Base-by-base conservation (phyloP, 2,329 filamentous ascomycete species). In the Fusarium marasasianum region DNA sequence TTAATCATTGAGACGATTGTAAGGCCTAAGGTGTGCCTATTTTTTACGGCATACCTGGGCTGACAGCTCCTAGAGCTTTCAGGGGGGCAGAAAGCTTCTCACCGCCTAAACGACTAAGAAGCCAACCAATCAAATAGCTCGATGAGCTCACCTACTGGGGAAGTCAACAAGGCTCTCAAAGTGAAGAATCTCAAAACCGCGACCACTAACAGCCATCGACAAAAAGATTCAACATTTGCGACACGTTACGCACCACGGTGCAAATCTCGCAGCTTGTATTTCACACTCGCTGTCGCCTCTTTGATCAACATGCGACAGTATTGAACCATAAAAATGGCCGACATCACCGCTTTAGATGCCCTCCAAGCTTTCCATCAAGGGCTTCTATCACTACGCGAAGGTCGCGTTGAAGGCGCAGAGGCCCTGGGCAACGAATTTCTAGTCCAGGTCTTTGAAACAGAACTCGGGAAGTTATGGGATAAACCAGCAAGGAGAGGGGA, bases 351-450 rank as follows among this genome's bases (percentile, higher is more conserved):
- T 80, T 88, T 97, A 80, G 92, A 92, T 80, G 90, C 91, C 83
- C 90, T 98, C 79, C 91, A 95, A 85, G 91, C 91, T 82, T 91
- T 99, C 78, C 94, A 97, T 83, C 91, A 93, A 82, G 95, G 98
- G 84, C 90, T 99, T 71, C 86, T 93, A 76, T 91, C 92, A 65
- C 88, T 96, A 77, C 90, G 90, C 73, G 92, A 96, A 79, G 90
- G 91, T 64, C 90, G 92, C 59, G 84, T 85, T 60, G 85, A 87
- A 50, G 85, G 84, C 65, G 87, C 91, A 38, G 92, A 93, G 76
- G 85, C 93, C 50, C 89, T 96, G 58, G 90, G 93, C 69, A 89
- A 95, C 70, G 88, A 90, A 76, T 86, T 97, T 35, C 83, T 94
- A 58, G 88, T 91, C 38, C 91, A 92, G 71, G 84, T 94, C 44